Conservation (phyloP, 2,329 filamentous ascomycete species). For the Colletotrichum navitas region DNA sequence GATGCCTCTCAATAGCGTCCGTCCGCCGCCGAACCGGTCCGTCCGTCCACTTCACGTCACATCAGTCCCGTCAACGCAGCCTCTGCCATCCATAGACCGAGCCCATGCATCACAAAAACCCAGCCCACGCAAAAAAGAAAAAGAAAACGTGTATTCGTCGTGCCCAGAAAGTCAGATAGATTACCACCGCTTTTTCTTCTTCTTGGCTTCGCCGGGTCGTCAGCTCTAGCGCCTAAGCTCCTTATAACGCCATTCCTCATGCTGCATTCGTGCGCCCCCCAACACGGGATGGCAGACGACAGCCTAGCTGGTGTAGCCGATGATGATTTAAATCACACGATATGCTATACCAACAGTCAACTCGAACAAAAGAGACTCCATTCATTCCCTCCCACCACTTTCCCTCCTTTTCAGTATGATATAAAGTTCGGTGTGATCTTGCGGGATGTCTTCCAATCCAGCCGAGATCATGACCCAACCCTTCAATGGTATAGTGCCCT, state of each 20-base stretch:
- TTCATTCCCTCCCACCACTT: background rate
- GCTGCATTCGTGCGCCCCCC: conserved; percentile 9
- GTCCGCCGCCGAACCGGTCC: background rate
- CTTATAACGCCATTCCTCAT: conserved; percentile 33
- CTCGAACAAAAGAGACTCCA: conserved; percentile 23
- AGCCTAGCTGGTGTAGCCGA: background rate
- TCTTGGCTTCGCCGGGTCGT: background rate
- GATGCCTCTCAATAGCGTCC: no score
- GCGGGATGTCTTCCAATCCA: conserved; percentile 12
- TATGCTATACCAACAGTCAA: conserved; percentile 4
- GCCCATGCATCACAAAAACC: background rate
- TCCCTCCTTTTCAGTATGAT: background rate
- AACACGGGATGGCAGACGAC: background rate
- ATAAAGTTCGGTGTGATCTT: background rate
- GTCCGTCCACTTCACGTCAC: background rate
- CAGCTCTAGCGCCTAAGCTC: conserved; percentile 18
- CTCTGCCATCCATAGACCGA: background rate
- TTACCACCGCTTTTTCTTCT: background rate
- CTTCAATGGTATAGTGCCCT: no score
- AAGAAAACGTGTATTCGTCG: background rate
- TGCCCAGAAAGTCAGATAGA: background rate
- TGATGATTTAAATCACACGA: conserved; percentile 2
- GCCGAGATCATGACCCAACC: background rate
- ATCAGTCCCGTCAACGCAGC: background rate
- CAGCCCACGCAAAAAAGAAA: background rate